phyloP scores from a whole-genome alignment of 192 early-diverging fungal genomes.

The Helicostylum pulchrum region DNA sequence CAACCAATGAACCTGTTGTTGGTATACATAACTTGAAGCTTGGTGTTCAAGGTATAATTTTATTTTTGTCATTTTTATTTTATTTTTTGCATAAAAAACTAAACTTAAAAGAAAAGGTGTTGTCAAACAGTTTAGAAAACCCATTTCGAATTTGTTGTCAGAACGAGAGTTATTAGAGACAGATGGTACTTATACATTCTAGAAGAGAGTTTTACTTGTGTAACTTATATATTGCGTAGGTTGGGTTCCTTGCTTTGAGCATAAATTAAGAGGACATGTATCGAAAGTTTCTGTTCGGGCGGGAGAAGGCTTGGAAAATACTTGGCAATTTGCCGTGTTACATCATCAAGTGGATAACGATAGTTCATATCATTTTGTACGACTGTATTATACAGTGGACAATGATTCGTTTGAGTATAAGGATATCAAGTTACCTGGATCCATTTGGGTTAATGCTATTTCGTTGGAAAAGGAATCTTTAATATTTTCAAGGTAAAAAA shows the following conservation, averaged over 20 bases:
- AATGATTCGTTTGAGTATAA: slow-evolving; percentile 18
- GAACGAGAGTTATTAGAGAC: slow-evolving; percentile 1
- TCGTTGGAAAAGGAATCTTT: slow-evolving; percentile 26
- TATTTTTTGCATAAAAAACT: background rate
- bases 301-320: background rate
- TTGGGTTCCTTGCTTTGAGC: slow-evolving; percentile 25
- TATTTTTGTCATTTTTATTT: background rate
- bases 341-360: slow-evolving; percentile 32
- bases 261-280: slow-evolving; percentile 28
- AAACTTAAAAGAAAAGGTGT: slow-evolving; percentile 1
- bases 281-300: slow-evolving; percentile 12
- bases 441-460: slow-evolving; percentile 28
- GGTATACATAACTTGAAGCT: slow-evolving; percentile 15
- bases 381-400: slow-evolving; percentile 21
- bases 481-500: slow-evolving; percentile 34
- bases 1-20: slow-evolving; percentile 7
- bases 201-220: background rate
- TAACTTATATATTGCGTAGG: background rate
- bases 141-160: slow-evolving; percentile 2
- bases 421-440: slow-evolving; percentile 29
- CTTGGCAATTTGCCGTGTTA: slow-evolving; percentile 20
- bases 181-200: background rate
- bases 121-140: slow-evolving; percentile 7
- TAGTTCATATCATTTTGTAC: slow-evolving; percentile 16
- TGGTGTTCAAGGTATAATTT: slow-evolving; percentile 17